Evolutionary conservation across 805 yeast species (phyloP).

Genomic region (Kluyveromyces nonfermentans): DNA sequence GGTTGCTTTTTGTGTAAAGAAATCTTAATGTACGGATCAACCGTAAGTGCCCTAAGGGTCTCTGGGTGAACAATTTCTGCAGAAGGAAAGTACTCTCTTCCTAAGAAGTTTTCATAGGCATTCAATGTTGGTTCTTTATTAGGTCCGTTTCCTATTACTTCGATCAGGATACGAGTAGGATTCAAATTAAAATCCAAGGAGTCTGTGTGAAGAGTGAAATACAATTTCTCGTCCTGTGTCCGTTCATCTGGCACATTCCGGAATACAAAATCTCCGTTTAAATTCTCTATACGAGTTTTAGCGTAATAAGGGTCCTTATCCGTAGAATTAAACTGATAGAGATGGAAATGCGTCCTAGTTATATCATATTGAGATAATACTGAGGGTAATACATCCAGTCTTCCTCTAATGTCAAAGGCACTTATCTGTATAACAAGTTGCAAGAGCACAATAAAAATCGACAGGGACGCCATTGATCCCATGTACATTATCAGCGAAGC

Average conservation of each 20-base stretch:
- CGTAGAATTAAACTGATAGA: conserved; percentile 22
- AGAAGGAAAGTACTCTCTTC: conserved; percentile 29
- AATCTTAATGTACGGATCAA: conserved; percentile 17
- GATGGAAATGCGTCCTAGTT: conserved; percentile 17
- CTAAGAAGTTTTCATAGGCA: conserved; percentile 26
- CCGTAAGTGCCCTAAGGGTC: conserved; percentile 13
- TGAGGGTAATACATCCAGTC: conserved; percentile 16
- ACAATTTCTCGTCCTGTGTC: conserved; percentile 19
- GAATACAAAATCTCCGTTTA: conserved; percentile 23
- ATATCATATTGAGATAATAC: conserved; percentile 14
- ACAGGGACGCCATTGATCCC: background rate
- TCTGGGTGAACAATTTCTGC: conserved; percentile 26
- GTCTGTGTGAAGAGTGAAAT: conserved; percentile 21
- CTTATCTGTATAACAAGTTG: background rate
- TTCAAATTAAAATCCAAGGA: conserved; percentile 27
- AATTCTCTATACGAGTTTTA: conserved; percentile 8
- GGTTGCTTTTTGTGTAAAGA: conserved; percentile 23
- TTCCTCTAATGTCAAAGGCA: conserved; percentile 22
- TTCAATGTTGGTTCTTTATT: conserved; percentile 7
- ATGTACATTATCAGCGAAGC: too few species aligned
- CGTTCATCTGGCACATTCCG: conserved; percentile 19
- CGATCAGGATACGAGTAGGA: conserved; percentile 27
- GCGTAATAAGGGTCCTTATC: conserved; percentile 9
- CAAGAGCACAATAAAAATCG: background rate
- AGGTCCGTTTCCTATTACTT: conserved; percentile 13